These are phyloP conservation scores for Saccharomycopsis lassenensis DNA, from an alignment of 805 yeast species.

Conservation along the genomic window DNA sequence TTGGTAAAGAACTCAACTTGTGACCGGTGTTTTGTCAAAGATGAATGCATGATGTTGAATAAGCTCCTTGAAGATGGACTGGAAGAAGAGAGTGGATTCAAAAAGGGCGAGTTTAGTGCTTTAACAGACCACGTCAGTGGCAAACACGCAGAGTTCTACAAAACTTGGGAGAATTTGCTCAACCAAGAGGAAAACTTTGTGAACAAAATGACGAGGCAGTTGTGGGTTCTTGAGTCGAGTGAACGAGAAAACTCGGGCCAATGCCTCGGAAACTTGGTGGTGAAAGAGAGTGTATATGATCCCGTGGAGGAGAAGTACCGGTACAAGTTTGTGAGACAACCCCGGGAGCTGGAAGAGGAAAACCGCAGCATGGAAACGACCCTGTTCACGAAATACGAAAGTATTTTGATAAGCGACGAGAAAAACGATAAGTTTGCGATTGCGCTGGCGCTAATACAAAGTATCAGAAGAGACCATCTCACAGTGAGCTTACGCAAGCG, in stretches of 20 bases:
- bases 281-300: constrained; percentile 26
- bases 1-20: constrained; percentile 42
- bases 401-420: constrained; percentile 73
- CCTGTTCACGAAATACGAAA: constrained; percentile 48
- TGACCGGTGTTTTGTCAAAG: constrained; percentile 46
- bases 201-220: constrained; percentile 40
- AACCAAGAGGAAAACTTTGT: constrained; percentile 62
- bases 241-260: constrained; percentile 49
- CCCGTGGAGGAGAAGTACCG: constrained; percentile 10
- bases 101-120: constrained; percentile 33
- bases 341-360: neutral
- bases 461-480: constrained; percentile 33
- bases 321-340: constrained; percentile 38
- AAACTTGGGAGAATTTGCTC: constrained; percentile 63
- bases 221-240: constrained; percentile 56
- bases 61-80: constrained; percentile 49
- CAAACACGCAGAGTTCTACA: constrained; percentile 43
- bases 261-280: constrained; percentile 40
- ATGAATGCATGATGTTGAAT: constrained; percentile 56
- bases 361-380: constrained; percentile 24
- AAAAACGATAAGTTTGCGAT: constrained; percentile 63
- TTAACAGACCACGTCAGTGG: constrained; percentile 41
- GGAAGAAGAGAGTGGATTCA: constrained; percentile 42
- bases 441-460: constrained; percentile 47
- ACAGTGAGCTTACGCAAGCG: constrained; percentile 43